These are phyloP conservation scores for Durio zibethinus DNA, from an alignment of 345 rosid genomes.

Conservation along the genomic window DNA sequence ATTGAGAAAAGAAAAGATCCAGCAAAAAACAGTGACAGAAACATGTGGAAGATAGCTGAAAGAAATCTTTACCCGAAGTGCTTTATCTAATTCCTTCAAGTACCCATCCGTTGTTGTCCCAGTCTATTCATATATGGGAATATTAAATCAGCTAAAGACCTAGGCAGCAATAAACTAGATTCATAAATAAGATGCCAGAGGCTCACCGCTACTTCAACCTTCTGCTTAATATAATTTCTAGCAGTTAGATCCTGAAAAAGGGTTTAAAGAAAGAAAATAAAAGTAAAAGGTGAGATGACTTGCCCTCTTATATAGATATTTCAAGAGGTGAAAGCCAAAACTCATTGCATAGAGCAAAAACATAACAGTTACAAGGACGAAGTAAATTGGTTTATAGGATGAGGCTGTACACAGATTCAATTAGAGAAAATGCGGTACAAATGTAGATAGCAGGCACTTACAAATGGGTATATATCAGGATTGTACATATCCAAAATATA, in stretches of 20 bases:
- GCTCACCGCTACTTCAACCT: conserved; percentile 75
- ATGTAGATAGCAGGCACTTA: conserved; percentile 39
- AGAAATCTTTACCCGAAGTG: conserved; percentile 63
- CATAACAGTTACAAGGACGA: not conserved
- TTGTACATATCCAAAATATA: conserved; percentile 89
- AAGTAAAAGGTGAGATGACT: conserved; percentile 10
- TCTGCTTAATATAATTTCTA: conserved; percentile 66
- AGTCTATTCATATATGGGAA: conserved; percentile 41
- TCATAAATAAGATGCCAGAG: conserved; percentile 5
- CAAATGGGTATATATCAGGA: conserved; percentile 81
- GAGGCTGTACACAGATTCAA: not conserved
- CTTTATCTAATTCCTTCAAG: conserved; percentile 70
- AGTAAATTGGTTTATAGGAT: not conserved
- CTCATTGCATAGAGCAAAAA: not conserved
- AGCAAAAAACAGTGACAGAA: not conserved
- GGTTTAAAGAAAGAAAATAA: conserved; percentile 2
- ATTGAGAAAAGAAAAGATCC: not conserved
- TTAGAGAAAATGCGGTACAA: not conserved
- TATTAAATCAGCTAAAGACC: conserved; percentile 13
- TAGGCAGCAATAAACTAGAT: conserved; percentile 5
- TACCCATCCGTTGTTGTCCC: conserved; percentile 76
- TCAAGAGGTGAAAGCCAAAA: conserved; percentile 7
- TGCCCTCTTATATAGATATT: not conserved
- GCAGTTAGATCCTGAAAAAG: conserved; percentile 65
- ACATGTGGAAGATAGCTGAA: conserved; percentile 6